phyloP scores from a whole-genome alignment of 768 basidiomycete genomes.

The Hygrocybe coccinea region DNA sequence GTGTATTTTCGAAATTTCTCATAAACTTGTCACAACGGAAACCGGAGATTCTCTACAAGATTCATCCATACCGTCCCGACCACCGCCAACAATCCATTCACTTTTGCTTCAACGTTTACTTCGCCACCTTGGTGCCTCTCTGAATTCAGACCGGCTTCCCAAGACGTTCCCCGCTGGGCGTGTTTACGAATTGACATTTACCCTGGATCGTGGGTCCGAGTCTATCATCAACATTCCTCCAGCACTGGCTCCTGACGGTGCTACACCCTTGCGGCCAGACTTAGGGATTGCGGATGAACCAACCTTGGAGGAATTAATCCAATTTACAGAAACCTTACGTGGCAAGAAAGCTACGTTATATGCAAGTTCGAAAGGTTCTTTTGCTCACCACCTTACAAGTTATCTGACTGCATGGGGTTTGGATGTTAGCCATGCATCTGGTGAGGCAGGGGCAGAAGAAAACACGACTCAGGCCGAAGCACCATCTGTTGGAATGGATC shows the following conservation, averaged over 20 bases:
- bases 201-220: slow-evolving; percentile 55
- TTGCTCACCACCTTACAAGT: slow-evolving; percentile 88
- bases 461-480: slow-evolving; percentile 17
- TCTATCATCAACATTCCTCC: slow-evolving; percentile 37
- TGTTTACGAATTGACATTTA: slow-evolving; percentile 61
- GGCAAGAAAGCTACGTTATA: slow-evolving; percentile 82
- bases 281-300: slow-evolving; percentile 53
- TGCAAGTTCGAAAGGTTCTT: slow-evolving; percentile 80
- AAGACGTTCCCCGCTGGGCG: slow-evolving; percentile 42
- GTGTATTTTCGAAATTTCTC: slow-evolving; percentile 46
- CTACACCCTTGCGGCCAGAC: slow-evolving; percentile 20
- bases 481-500: neutral
- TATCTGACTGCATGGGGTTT: slow-evolving; percentile 94
- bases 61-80: slow-evolving; percentile 39
- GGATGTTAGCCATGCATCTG: slow-evolving; percentile 79
- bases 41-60: slow-evolving; percentile 19
- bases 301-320: slow-evolving; percentile 66
- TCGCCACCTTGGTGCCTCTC: slow-evolving; percentile 49
- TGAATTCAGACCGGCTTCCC: slow-evolving; percentile 43
- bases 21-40: slow-evolving; percentile 35
- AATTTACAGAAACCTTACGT: slow-evolving; percentile 76
- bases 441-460: slow-evolving; percentile 50
- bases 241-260: slow-evolving; percentile 26
- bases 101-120: slow-evolving; percentile 58
- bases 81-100: slow-evolving; percentile 39